Evolutionary conservation across 805 yeast genomes (phyloP), one percentile per base, ranked within the genome.

Genomic region (Scheffersomyces amazonensis): DNA sequence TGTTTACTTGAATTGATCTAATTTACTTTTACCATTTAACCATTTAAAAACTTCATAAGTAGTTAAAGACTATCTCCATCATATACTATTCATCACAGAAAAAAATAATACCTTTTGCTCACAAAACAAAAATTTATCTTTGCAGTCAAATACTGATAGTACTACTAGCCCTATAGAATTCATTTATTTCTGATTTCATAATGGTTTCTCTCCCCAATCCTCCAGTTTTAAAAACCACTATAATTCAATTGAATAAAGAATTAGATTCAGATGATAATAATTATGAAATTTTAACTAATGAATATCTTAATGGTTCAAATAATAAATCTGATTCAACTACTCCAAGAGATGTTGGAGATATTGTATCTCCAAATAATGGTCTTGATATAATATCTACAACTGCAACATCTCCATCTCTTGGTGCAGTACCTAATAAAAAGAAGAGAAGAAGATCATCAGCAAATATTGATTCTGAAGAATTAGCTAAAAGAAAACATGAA

Each of bases 211-310:
- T 66, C 24, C 71, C 72, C 8, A 49, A 54, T 12, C 75, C 73
- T 2, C 75, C 75, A 4, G 57, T 60, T 10, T 60, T 69, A 37
- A 69, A 69, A 47, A 65, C 75, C 5, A 69, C 75, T 13, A 69
- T 69, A 21, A 67, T 68, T 32, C 75, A 68, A 41, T 52, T 69
- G 35, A 69, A 69, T 40, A 67, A 64, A 46, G 73, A 69, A 29
- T 48, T 68, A 34, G 75, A 69, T 39, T 58, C 57, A 13, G 71
- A 66, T 19, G 70, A 64, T 43, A 61, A 58, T 34, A 68, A 64
- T 49, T 69, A 64, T 40, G 73, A 68, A 45, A 66, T 69, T 6
- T 57, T 69, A 39, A 65, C 72, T 18, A 66, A 67, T 39, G 70
- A 66, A 29, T 66, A 66, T 39, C 37, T 42, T 15, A 44, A 36